Percentiles rank a stretch among this genome's conserved stretches.
These are phyloP conservation scores for Sporothrix euskadiensis DNA, from an alignment of 2,329 filamentous ascomycete species.

Conservation along the genomic window DNA sequence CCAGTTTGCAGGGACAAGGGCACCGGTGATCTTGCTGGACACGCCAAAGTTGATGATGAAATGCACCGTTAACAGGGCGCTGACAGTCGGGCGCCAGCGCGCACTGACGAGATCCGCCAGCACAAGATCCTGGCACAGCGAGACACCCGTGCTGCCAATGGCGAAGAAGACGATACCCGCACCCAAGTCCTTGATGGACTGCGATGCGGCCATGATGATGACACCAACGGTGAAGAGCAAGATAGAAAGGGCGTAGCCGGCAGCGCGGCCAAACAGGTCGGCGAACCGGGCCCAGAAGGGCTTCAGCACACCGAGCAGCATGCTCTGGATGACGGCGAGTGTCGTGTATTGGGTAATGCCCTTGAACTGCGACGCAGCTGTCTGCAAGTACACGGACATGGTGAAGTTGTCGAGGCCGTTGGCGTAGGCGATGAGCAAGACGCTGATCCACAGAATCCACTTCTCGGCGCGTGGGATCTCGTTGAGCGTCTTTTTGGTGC, in stretches of 20 bases:
- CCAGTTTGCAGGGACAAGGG: conserved; percentile 47
- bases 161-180: background rate
- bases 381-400: conserved; percentile 7
- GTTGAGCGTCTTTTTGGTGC: background rate
- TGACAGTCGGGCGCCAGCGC: background rate
- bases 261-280: background rate
- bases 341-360: conserved; percentile 11
- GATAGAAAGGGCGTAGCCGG: background rate
- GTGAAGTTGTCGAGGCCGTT: conserved; percentile 1
- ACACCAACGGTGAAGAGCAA: background rate
- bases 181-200: conserved; percentile 4
- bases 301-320: conserved; percentile 4
- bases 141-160: conserved; percentile 2
- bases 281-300: background rate
- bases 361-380: conserved; percentile 7
- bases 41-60: conserved; percentile 39
- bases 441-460: conserved; percentile 5
- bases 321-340: conserved; percentile 1
- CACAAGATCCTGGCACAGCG: conserved; percentile 1
- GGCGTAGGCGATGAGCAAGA: background rate
- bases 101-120: background rate
- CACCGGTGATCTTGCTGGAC: conserved; percentile 57
- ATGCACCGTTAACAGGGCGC: background rate
- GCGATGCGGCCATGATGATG: conserved; percentile 2
- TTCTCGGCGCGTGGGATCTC: background rate